Conservation (phyloP, 768 basidiomycete species). For the Trametes punicea region DNA sequence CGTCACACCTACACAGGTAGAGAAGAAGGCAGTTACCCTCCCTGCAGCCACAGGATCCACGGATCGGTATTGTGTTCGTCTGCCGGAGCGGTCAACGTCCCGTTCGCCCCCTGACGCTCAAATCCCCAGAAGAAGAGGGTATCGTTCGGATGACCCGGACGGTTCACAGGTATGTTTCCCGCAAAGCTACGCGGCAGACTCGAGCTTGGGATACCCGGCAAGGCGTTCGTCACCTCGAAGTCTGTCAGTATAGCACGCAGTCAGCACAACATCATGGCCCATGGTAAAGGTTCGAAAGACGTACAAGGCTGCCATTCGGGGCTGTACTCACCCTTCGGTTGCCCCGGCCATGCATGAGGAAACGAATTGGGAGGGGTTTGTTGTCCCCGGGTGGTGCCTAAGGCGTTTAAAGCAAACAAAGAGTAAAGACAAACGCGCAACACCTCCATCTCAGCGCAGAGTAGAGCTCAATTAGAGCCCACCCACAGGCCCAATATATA, state of each 20-base stretch:
- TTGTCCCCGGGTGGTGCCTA: background rate
- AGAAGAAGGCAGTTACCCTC: slow-evolving; percentile 43
- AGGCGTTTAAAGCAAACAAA: background rate
- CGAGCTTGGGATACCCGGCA: slow-evolving; percentile 27
- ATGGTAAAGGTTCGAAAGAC: background rate
- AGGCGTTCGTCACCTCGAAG: slow-evolving; percentile 24
- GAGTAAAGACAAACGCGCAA: too few species aligned
- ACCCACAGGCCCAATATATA: background rate
- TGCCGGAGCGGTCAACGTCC: slow-evolving; percentile 42
- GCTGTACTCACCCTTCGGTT: slow-evolving; percentile 22
- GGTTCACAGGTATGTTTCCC: slow-evolving; percentile 30
- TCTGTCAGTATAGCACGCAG: slow-evolving; percentile 18
- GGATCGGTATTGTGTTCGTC: slow-evolving; percentile 41
- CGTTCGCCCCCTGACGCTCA: slow-evolving; percentile 25
- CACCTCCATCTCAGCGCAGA: too few species aligned
- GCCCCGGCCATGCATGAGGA: slow-evolving; percentile 26
- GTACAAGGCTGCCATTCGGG: slow-evolving; percentile 26
- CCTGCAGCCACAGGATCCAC: slow-evolving; percentile 75
- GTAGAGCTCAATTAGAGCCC: background rate
- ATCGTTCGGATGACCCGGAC: slow-evolving; percentile 29
- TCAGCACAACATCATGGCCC: background rate
- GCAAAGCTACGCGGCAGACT: slow-evolving; percentile 28
- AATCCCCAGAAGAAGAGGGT: slow-evolving; percentile 34
- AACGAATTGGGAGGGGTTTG: slow-evolving; percentile 19
- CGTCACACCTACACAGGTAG: too few species aligned